phyloP scores from a whole-genome alignment of 352 stramenopile genomes.

The Globisporangium mamillatum region DNA sequence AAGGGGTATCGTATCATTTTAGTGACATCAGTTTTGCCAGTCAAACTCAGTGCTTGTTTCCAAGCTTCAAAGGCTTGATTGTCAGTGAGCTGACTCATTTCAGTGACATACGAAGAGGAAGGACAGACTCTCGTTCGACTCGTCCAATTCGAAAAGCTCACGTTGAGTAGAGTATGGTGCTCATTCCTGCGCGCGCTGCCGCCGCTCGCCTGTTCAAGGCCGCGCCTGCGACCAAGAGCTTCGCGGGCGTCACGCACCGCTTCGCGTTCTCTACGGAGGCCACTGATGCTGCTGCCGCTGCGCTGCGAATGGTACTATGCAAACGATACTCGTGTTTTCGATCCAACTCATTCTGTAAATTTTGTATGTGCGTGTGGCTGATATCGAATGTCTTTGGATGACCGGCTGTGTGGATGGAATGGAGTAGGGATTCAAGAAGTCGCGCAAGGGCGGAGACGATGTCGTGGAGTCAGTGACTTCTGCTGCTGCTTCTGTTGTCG shows the following conservation, averaged over 20 bases:
- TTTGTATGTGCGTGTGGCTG: not conserved
- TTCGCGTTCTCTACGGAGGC: slow-evolving; percentile 60
- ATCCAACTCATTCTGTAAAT: not conserved
- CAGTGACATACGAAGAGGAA: not conserved
- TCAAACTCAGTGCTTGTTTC: not conserved
- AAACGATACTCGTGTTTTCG: not conserved
- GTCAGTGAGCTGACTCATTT: not conserved
- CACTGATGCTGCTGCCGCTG: slow-evolving; percentile 65
- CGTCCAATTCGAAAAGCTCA: slow-evolving; percentile 3
- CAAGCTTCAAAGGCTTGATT: not conserved
- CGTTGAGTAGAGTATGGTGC: slow-evolving; percentile 22
- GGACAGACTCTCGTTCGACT: not conserved
- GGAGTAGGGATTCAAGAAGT: slow-evolving; percentile 52
- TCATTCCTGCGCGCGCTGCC: slow-evolving; percentile 39
- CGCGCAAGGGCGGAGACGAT: slow-evolving; percentile 34
- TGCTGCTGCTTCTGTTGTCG: slow-evolving; percentile 5
- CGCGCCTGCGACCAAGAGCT: slow-evolving; percentile 10
- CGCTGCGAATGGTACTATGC: slow-evolving; percentile 60
- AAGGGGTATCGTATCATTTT: not conserved
- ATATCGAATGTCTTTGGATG: not conserved
- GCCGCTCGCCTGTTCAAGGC: slow-evolving; percentile 33
- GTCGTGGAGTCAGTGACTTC: not conserved
- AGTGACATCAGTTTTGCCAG: not conserved
- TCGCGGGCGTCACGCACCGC: slow-evolving; percentile 14
- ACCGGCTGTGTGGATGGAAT: not conserved